These are phyloP conservation scores for Nidularia pulvinata DNA, from an alignment of 768 basidiomycete species.

Conservation along the genomic window DNA sequence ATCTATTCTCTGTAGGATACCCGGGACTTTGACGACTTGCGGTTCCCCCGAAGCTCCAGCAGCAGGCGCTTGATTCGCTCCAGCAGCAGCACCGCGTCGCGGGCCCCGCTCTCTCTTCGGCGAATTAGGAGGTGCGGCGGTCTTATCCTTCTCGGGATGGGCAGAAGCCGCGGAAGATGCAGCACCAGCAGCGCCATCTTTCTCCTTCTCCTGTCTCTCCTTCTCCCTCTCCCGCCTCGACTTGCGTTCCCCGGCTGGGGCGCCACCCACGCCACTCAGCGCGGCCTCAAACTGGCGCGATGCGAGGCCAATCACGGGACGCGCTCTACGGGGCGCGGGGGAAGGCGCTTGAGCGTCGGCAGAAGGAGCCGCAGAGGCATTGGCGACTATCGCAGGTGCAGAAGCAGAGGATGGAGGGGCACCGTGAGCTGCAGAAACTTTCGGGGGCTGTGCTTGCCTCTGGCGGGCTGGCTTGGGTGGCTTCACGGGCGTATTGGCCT, in stretches of 20 bases:
- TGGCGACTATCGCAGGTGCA: conserved; percentile 1
- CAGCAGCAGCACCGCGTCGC: conserved; percentile 2
- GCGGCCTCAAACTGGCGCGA: conserved; percentile 77
- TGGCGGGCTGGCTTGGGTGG: conserved; percentile 6
- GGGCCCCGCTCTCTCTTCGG: conserved; percentile 10
- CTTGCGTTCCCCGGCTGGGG: conserved; percentile 25
- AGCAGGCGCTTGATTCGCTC: not conserved
- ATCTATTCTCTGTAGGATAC: conserved; percentile 26
- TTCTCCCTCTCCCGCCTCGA: conserved; percentile 20
- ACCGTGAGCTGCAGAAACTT: conserved; percentile 5
- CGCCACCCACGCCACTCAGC: conserved; percentile 60
- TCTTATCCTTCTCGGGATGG: not conserved
- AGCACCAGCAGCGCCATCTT: not conserved
- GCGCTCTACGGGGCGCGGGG: conserved; percentile 35
- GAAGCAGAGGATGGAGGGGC: conserved; percentile 4
- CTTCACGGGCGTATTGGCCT: conserved; percentile 1
- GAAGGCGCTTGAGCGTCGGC: conserved; percentile 8
- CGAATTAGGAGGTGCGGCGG: conserved; percentile 5
- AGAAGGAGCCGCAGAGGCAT: conserved; percentile 12
- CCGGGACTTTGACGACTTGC: conserved; percentile 17
- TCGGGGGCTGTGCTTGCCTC: conserved; percentile 3
- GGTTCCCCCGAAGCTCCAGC: not conserved
- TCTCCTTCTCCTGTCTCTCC: conserved; percentile 14
- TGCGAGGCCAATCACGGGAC: conserved; percentile 63
- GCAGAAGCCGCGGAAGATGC: conserved; percentile 6